phyloP scores from a whole-genome alignment of 169 alveolate species.

The Eimeria maxima region DNA sequence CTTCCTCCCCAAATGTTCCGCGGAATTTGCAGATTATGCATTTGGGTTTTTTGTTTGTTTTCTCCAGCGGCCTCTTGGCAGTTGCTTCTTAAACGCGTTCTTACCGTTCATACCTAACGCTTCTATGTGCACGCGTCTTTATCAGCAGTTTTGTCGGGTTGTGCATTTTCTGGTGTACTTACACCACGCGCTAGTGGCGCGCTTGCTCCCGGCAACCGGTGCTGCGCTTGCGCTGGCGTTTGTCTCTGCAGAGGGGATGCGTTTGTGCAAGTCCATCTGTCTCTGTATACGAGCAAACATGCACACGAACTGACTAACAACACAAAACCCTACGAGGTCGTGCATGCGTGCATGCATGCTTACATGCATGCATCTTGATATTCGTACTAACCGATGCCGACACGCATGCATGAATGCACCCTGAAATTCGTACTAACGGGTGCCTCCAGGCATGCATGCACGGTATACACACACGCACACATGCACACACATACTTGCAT shows the following conservation, averaged over 20 bases:
- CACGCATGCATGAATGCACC: neutral
- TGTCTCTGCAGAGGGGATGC: constrained; percentile 18
- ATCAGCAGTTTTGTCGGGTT: neutral
- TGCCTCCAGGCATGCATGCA: neutral
- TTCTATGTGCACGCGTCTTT: neutral
- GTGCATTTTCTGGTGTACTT: constrained; percentile 21
- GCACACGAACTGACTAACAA: neutral
- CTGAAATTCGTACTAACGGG: neutral
- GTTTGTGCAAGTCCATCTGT: neutral
- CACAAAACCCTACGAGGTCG: neutral
- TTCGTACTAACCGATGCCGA: neutral
- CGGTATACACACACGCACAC: neutral
- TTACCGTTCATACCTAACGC: neutral
- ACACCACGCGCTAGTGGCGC: constrained; percentile 31
- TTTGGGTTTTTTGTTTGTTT: constrained; percentile 36
- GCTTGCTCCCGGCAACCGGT: neutral
- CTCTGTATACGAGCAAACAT: neutral
- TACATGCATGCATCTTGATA: neutral
- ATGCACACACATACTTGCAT: neutral
- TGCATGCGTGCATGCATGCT: constrained; percentile 11
- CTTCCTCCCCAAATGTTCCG: constrained; percentile 5
- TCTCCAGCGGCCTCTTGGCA: constrained; percentile 34
- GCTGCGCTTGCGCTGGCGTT: neutral
- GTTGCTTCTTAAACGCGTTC: neutral
- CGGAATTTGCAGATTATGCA: neutral